phyloP scores from a whole-genome alignment of 2,329 filamentous ascomycete genomes.

The Alternaria arborescens region DNA sequence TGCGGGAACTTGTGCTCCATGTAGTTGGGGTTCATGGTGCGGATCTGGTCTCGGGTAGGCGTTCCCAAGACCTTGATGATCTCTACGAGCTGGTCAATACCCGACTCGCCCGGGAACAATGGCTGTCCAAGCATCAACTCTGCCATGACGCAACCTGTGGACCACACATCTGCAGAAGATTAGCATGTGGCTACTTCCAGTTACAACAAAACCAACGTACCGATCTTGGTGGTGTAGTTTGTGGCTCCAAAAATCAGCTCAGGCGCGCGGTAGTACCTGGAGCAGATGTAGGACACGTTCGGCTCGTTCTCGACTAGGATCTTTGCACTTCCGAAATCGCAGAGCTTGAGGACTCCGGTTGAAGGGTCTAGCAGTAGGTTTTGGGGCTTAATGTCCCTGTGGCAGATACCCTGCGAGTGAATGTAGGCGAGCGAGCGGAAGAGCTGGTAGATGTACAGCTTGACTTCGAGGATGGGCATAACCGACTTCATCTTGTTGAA shows the following conservation, averaged over 20 bases:
- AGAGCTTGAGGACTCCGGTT: slow-evolving; percentile 93
- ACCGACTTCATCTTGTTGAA: slow-evolving; percentile 99
- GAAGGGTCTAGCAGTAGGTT: slow-evolving; percentile 93
- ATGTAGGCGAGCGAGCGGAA: slow-evolving; percentile 99
- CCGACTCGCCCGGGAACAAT: slow-evolving; percentile 96
- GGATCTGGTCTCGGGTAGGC: slow-evolving; percentile 95
- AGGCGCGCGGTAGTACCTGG: slow-evolving; percentile 95
- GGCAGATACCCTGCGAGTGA: slow-evolving; percentile 98
- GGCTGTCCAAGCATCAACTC: slow-evolving; percentile 99
- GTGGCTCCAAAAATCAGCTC: slow-evolving; percentile 98
- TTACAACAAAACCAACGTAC: slow-evolving; percentile 64
- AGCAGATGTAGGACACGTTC: slow-evolving; percentile 99
- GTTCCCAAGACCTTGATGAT: slow-evolving; percentile 99
- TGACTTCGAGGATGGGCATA: slow-evolving; percentile 98
- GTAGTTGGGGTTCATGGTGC: slow-evolving; percentile 99
- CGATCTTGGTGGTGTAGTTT: slow-evolving; percentile 99
- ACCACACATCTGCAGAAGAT: slow-evolving; percentile 85
- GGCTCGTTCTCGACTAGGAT: slow-evolving; percentile 98
- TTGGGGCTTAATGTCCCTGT: slow-evolving; percentile 98
- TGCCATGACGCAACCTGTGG: slow-evolving; percentile 98
- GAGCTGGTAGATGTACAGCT: slow-evolving; percentile 99
- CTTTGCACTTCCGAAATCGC: slow-evolving; percentile 98
- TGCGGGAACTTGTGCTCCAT: slow-evolving; percentile 99
- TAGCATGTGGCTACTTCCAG: slow-evolving; percentile 22
- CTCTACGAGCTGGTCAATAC: slow-evolving; percentile 97